Evolutionary conservation across 176 grass and related monocot species (phyloP).

Genomic region (Oryza officinalis): DNA sequence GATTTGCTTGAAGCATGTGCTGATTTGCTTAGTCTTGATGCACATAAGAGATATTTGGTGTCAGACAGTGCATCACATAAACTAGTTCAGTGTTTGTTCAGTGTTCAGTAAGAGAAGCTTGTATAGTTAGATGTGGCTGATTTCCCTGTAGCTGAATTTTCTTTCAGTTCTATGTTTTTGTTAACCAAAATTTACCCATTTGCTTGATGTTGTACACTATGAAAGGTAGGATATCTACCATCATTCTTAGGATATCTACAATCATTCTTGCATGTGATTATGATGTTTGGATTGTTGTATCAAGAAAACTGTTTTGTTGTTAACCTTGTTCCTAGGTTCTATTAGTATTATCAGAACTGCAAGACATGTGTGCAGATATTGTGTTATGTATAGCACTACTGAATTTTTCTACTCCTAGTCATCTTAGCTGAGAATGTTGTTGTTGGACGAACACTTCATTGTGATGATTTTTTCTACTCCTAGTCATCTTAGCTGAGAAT

Average conservation of each 20-base stretch:
- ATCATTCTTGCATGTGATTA: neutral
- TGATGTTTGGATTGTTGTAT: neutral
- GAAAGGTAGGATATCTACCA: neutral
- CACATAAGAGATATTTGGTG: neutral
- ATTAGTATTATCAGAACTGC: neutral
- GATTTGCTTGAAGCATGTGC: too few relatives aligned
- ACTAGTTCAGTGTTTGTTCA: neutral
- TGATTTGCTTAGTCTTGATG: neutral
- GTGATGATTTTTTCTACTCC: too few relatives aligned
- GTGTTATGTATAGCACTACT: neutral
- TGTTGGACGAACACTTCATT: too few relatives aligned
- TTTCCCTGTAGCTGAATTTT: neutral
- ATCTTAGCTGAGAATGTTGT: too few relatives aligned
- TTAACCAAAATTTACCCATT: neutral
- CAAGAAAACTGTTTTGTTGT: neutral
- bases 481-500: neutral
- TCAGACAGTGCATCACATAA: too few relatives aligned
- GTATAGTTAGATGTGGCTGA: neutral
- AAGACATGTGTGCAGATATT: neutral
- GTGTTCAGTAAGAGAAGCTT: neutral
- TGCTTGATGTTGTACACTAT: neutral
- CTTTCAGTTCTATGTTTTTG: neutral
- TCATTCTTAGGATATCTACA: neutral
- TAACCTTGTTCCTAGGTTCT: neutral
- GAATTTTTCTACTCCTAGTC: neutral